Conservation (phyloP, 148 eudicot species). For the Cornus kousa region DNA sequence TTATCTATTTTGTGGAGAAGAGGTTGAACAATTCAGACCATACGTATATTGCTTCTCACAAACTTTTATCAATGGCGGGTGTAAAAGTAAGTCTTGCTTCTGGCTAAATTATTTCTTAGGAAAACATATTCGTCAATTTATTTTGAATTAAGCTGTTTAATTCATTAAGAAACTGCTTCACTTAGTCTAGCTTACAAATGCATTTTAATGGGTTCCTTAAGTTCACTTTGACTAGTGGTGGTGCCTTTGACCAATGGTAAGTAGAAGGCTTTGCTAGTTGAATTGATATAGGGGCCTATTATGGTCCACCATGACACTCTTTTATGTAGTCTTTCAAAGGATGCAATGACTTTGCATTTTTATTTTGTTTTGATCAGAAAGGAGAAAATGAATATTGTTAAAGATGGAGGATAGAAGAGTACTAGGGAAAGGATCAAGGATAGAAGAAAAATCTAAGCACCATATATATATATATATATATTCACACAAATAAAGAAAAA, state of each 20-base stretch:
- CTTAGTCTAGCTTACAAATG: background rate
- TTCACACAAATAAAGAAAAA: no score
- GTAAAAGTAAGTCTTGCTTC: constrained; percentile 48
- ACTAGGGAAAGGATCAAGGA: no score
- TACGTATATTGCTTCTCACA: constrained; percentile 78
- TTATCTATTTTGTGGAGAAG: constrained; percentile 86
- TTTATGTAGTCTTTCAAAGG: no score
- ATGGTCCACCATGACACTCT: background rate
- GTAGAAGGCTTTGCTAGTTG: background rate
- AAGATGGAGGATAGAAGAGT: no score
- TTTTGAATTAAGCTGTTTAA: background rate
- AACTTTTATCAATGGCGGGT: constrained; percentile 73
- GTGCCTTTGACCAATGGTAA: background rate
- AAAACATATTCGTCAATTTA: background rate
- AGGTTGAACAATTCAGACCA: constrained; percentile 57
- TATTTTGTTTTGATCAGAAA: no score
- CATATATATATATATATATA: no score
- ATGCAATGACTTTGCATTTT: no score
- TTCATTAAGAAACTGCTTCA: background rate
- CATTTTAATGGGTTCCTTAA: background rate
- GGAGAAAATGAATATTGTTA: no score
- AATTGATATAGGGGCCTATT: background rate
- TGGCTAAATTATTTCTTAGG: background rate
- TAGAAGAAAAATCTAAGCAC: no score
- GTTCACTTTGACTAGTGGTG: background rate